Evolutionary conservation across 192 early-diverging fungal genomes (phyloP).

Genomic region (Podila epicladia): DNA sequence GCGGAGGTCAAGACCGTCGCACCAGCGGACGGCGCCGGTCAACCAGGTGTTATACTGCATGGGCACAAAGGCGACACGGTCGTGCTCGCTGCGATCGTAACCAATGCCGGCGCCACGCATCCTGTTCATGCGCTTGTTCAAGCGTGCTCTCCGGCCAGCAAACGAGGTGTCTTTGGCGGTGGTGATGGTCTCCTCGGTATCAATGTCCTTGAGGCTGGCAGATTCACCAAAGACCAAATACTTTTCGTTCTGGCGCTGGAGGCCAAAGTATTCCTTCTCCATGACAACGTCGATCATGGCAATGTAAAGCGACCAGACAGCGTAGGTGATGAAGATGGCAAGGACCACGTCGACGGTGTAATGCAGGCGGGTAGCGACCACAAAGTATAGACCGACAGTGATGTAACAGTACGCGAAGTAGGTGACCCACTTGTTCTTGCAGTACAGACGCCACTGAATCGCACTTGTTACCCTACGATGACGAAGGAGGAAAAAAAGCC

Average conservation of each 20-base stretch:
- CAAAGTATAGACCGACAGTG: conserved; percentile 40
- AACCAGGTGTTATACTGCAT: conserved; percentile 55
- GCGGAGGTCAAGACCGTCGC: conserved; percentile 54
- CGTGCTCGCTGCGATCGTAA: conserved; percentile 41
- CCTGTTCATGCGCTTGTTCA: conserved; percentile 36
- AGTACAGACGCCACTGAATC: conserved; percentile 52
- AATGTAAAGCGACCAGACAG: conserved; percentile 66
- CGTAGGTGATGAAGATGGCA: conserved; percentile 63
- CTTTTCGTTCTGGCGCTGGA: conserved; percentile 32
- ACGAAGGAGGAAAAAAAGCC: neutral
- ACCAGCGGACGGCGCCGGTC: conserved; percentile 49
- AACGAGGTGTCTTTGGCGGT: neutral
- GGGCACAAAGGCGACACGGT: conserved; percentile 48
- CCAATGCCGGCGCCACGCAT: conserved; percentile 47
- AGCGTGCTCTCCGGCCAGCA: conserved; percentile 18
- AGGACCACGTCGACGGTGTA: conserved; percentile 55
- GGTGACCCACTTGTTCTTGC: conserved; percentile 33
- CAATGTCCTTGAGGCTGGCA: neutral
- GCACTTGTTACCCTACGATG: conserved; percentile 20
- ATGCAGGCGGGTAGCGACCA: conserved; percentile 52
- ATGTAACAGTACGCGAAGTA: conserved; percentile 50
- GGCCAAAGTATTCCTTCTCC: conserved; percentile 54
- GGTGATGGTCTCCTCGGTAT: neutral
- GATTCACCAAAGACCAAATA: conserved; percentile 13
- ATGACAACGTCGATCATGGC: conserved; percentile 52